These are phyloP conservation scores for Hydnomerulius pinastri DNA, from an alignment of 768 basidiomycete genomes.

Conservation along the genomic window DNA sequence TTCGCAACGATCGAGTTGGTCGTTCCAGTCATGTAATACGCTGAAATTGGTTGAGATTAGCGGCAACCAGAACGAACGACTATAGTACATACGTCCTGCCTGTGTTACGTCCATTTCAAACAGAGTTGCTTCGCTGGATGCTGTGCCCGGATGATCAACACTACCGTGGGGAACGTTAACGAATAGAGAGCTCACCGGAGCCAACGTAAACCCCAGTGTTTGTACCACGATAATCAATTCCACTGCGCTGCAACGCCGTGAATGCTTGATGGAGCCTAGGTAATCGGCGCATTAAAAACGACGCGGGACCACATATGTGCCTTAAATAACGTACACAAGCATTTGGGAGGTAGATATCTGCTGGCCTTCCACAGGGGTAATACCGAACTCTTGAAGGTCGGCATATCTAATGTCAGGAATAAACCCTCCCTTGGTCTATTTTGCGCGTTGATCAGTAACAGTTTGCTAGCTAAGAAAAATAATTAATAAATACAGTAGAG, in stretches of 20 bases:
- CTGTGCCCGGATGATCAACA: background rate
- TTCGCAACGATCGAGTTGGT: conserved; percentile 1
- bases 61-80: conserved; percentile 38
- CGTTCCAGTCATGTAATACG: conserved; percentile 40
- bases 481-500: background rate
- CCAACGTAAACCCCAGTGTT: conserved; percentile 40
- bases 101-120: conserved; percentile 34
- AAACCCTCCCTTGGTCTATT: background rate
- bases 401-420: background rate
- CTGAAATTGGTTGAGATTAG: conserved; percentile 23
- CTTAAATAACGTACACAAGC: background rate
- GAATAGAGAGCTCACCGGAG: conserved; percentile 27
- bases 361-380: conserved; percentile 7
- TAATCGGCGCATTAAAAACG: background rate
- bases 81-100: conserved; percentile 35
- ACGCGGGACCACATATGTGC: background rate
- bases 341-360: background rate
- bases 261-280: conserved; percentile 23
- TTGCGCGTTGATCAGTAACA: background rate
- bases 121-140: background rate
- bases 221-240: conserved; percentile 39
- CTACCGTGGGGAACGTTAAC: conserved; percentile 30
- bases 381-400: conserved; percentile 35
- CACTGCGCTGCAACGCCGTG: conserved; percentile 41
- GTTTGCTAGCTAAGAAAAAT: background rate